phyloP scores from a whole-genome alignment of 176 grass and related monocot species.

The Aegilops longissima region DNA sequence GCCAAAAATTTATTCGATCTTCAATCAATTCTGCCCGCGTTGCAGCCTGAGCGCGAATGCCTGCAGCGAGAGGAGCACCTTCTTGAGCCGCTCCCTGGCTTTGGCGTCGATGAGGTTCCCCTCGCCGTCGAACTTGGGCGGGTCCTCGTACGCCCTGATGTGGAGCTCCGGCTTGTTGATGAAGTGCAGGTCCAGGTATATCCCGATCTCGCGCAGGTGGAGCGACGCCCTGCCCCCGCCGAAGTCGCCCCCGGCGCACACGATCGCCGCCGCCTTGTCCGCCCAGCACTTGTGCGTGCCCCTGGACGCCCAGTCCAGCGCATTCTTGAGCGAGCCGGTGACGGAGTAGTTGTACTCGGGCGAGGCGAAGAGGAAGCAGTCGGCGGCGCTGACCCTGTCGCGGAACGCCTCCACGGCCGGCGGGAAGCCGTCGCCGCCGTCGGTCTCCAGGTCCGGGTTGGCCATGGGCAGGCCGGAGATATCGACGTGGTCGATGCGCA shows the following conservation, averaged over 20 bases:
- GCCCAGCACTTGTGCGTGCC: conserved; percentile 43
- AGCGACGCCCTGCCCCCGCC: conserved; percentile 45
- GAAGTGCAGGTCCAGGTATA: conserved; percentile 68
- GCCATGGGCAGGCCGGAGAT: conserved; percentile 68
- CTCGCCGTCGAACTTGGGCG: conserved; percentile 39
- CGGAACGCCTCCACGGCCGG: conserved; percentile 77
- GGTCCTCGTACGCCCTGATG: conserved; percentile 32
- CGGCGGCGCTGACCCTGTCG: conserved; percentile 42
- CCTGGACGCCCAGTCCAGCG: conserved; percentile 69
- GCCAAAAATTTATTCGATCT: not conserved
- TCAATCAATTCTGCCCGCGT: not conserved
- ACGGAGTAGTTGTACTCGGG: conserved; percentile 97
- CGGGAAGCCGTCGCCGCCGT: conserved; percentile 45
- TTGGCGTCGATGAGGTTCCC: conserved; percentile 54
- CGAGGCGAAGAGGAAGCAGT: conserved; percentile 78
- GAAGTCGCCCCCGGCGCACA: conserved; percentile 44
- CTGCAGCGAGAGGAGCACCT: conserved; percentile 49
- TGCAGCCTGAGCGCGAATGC: conserved; percentile 51
- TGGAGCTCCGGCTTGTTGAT: conserved; percentile 77
- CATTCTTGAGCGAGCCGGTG: conserved; percentile 67
- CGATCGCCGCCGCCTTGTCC: conserved; percentile 52
- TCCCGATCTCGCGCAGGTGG: conserved; percentile 63
- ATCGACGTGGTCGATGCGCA: conserved; percentile 64
- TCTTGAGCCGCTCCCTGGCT: conserved; percentile 44
- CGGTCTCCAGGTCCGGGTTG: conserved; percentile 78